Conservation (phyloP, 306 rosid species). For the Trichosanthes truncata region DNA sequence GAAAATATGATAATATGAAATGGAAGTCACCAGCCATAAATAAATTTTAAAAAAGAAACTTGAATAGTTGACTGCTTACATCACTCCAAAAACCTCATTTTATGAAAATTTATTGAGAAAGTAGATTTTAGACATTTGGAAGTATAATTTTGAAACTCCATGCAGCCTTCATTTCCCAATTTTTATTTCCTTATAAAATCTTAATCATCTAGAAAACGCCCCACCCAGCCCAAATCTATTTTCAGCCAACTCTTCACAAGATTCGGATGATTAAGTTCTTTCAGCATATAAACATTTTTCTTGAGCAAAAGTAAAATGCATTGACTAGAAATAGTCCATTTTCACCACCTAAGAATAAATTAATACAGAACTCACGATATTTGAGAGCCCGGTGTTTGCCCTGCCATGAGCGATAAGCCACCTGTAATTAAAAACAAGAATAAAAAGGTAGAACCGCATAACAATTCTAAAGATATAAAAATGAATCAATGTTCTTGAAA, state of each 20-base stretch:
- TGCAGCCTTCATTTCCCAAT: neutral
- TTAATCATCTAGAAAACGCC: neutral
- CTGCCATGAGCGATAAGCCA: slow-evolving; percentile 55
- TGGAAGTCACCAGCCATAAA: too few species aligned
- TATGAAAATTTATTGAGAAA: neutral
- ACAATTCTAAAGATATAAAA: neutral
- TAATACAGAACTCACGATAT: slow-evolving; percentile 44
- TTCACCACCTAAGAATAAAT: too few species aligned
- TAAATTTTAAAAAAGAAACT: too few species aligned
- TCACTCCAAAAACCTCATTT: neutral
- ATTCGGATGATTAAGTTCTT: neutral
- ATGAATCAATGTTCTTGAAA: neutral
- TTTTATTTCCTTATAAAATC: neutral
- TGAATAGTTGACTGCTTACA: neutral
- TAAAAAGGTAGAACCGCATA: neutral
- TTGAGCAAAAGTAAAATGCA: neutral
- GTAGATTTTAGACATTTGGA: neutral
- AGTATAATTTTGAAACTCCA: neutral
- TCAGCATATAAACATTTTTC: neutral
- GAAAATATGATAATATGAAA: too few species aligned
- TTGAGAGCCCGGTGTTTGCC: slow-evolving; percentile 45
- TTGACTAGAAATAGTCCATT: neutral
- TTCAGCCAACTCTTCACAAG: neutral
- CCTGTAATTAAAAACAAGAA: slow-evolving; percentile 39
- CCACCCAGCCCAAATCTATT: neutral